phyloP scores from a whole-genome alignment of 2,329 filamentous ascomycete species.

The Colletotrichum filicis region DNA sequence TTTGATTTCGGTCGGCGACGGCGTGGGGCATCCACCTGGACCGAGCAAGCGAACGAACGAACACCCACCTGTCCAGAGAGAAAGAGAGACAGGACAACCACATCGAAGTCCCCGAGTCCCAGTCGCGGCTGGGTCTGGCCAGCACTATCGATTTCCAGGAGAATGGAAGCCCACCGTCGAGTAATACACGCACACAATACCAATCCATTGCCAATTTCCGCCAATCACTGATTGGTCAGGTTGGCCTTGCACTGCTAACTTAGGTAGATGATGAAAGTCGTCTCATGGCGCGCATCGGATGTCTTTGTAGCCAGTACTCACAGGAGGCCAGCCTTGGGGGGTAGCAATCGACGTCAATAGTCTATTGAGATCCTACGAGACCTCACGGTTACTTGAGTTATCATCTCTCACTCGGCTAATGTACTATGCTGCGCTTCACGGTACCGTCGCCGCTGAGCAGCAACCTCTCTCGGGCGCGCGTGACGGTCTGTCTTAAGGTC shows the following conservation, averaged over 20 bases:
- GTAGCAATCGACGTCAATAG: conserved; percentile 38
- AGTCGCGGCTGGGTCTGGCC: conserved; percentile 28
- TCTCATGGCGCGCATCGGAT: conserved; percentile 11
- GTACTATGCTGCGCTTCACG: conserved; percentile 11
- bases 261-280: conserved; percentile 17
- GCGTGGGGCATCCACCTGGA: conserved; percentile 27
- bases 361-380: conserved; percentile 35
- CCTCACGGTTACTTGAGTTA: conserved; percentile 36
- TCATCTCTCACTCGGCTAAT: conserved; percentile 1
- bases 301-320: conserved; percentile 1
- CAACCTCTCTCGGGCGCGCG: not conserved
- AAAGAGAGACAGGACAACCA: not conserved
- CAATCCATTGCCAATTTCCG: conserved; percentile 31
- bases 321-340: not conserved
- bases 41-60: conserved; percentile 26
- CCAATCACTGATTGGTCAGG: conserved; percentile 32
- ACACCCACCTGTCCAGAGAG: conserved; percentile 16
- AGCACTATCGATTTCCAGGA: conserved; percentile 33
- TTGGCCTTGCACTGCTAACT: conserved; percentile 8
- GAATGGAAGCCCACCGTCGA: conserved; percentile 21
- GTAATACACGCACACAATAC: conserved; percentile 9
- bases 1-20: conserved; percentile 33
- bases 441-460: not conserved
- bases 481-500: not conserved
- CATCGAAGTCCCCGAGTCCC: conserved; percentile 6